Evolutionary conservation across 345 rosid species (phyloP).

Genomic region (Toxicodendron radicans): DNA sequence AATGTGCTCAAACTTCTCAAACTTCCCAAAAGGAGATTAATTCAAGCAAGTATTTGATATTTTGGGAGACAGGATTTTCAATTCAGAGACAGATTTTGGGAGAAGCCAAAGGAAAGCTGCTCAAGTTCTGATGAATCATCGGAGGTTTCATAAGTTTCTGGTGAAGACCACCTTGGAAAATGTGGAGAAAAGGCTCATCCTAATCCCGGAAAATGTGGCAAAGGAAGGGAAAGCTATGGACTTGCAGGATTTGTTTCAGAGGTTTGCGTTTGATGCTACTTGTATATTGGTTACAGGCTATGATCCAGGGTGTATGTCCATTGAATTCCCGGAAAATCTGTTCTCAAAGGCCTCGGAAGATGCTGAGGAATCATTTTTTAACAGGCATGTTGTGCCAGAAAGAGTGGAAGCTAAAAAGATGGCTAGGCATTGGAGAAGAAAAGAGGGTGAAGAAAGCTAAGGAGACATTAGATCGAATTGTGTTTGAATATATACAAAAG

Average conservation of each 20-base stretch:
- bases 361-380: constrained; percentile 34
- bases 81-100: constrained; percentile 35
- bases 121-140: constrained; percentile 26
- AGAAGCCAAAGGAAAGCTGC: constrained; percentile 31
- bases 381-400: constrained; percentile 25
- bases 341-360: constrained; percentile 41
- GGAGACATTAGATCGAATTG: constrained; percentile 16
- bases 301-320: constrained; percentile 46
- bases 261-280: constrained; percentile 48
- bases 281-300: constrained; percentile 43
- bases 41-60: constrained; percentile 36
- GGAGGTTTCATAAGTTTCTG: constrained; percentile 26
- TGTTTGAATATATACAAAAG: constrained; percentile 25
- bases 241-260: constrained; percentile 41
- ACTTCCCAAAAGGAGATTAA: constrained; percentile 33
- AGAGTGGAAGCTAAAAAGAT: constrained; percentile 37
- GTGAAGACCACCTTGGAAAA: constrained; percentile 24
- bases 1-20: constrained; percentile 33
- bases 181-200: constrained; percentile 34
- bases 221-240: constrained; percentile 26
- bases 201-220: constrained; percentile 34
- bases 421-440: constrained; percentile 40
- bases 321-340: constrained; percentile 29
- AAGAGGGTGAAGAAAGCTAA: constrained; percentile 34
- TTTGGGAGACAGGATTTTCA: constrained; percentile 44